These are phyloP conservation scores for Tolypocladium ophioglossoides DNA, from an alignment of 2,329 filamentous ascomycete genomes.

Conservation along the genomic window DNA sequence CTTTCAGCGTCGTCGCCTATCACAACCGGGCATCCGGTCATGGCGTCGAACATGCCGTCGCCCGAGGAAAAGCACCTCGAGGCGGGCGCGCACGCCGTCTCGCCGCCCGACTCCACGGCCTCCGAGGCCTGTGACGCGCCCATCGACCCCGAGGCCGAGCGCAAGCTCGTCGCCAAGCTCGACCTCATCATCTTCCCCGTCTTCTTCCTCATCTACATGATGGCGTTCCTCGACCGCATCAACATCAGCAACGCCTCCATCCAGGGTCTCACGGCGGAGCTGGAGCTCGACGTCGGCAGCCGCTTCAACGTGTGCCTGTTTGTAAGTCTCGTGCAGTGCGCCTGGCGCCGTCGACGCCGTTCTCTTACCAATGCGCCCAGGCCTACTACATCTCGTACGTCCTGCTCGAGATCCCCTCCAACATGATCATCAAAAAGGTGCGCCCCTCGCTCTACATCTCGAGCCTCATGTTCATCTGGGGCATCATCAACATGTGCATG, in stretches of 20 bases:
- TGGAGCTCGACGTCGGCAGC: constrained; percentile 25
- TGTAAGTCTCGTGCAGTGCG: constrained; percentile 8
- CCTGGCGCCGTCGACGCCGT: neutral
- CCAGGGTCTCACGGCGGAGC: constrained; percentile 29
- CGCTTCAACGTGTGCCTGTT: constrained; percentile 33
- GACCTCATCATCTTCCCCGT: constrained; percentile 29
- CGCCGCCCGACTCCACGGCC: neutral
- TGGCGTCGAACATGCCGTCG: neutral
- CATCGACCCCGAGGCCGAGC: constrained; percentile 22
- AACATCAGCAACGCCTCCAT: constrained; percentile 38
- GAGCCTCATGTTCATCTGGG: constrained; percentile 27
- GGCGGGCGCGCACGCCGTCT: neutral
- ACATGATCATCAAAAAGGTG: constrained; percentile 31
- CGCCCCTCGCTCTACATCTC: constrained; percentile 27
- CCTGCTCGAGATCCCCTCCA: constrained; percentile 33
- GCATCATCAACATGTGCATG: constrained; percentile 26
- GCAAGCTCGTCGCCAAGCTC: constrained; percentile 27
- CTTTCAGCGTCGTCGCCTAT: neutral
- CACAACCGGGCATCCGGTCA: neutral
- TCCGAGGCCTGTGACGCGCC: constrained; percentile 1
- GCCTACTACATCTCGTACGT: constrained; percentile 31
- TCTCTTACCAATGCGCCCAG: constrained; percentile 1
- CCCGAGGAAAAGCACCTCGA: neutral
- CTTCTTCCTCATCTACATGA: constrained; percentile 28
- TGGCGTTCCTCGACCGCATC: constrained; percentile 32